phyloP scores from a whole-genome alignment of 306 rosid species.

The Fragaria ananassa region DNA sequence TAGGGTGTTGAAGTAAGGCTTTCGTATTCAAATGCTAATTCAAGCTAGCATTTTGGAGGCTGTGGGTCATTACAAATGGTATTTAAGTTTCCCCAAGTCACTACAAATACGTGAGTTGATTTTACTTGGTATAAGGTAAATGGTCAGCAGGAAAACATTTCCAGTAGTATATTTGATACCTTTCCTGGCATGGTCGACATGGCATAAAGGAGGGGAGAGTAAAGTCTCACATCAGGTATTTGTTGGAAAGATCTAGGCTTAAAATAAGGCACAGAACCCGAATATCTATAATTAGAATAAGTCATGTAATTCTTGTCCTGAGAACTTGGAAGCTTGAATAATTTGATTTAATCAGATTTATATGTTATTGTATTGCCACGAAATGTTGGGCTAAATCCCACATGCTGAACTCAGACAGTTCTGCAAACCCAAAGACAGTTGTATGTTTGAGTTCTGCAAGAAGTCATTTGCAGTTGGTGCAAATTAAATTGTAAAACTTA shows the following conservation, averaged over 20 bases:
- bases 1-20: neutral
- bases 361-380: neutral
- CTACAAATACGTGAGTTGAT: neutral
- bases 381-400: too few relatives aligned
- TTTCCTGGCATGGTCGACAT: too few relatives aligned
- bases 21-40: neutral
- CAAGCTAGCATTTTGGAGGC: neutral
- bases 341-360: neutral
- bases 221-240: neutral
- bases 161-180: neutral
- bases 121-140: neutral
- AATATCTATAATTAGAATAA: neutral
- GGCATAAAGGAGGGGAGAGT: too few relatives aligned
- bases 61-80: neutral
- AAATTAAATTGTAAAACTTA: too few relatives aligned
- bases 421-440: too few relatives aligned
- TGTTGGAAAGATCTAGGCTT: too few relatives aligned
- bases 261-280: neutral
- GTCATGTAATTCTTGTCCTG: neutral
- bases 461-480: too few relatives aligned
- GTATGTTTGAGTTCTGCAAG: too few relatives aligned
- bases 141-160: neutral
- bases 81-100: neutral
- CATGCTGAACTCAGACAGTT: too few relatives aligned
- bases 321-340: neutral